Percentiles rank a stretch among this genome's conserved stretches.
Conservation (phyloP, 1,139 yeast genomes). For the Magnusiomyces fungicola region DNA sequence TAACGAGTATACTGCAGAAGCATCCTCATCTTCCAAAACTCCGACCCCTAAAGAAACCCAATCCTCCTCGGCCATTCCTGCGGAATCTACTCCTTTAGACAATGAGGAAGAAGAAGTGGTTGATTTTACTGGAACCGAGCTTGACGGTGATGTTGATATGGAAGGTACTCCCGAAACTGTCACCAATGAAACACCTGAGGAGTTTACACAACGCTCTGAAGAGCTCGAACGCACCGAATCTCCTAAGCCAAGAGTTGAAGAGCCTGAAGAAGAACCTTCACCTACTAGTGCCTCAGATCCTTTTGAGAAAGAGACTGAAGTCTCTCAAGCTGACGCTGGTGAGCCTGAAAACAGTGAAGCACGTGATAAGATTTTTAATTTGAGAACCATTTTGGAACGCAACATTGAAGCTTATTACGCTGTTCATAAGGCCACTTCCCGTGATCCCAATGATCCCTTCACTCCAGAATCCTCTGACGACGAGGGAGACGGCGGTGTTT, state of each 20-base stretch:
- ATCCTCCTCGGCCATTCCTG: neutral
- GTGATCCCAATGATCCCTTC: neutral
- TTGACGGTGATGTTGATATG: neutral
- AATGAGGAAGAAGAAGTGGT: neutral
- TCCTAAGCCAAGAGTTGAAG: neutral
- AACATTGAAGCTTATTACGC: neutral
- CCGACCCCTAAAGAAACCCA: no score
- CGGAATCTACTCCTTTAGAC: neutral
- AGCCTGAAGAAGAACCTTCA: neutral
- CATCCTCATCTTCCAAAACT: neutral
- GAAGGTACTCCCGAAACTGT: neutral
- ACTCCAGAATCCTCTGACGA: neutral
- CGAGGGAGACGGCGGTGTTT: neutral
- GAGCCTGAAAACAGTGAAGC: neutral
- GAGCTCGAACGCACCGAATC: neutral
- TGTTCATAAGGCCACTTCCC: neutral
- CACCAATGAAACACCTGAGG: no score
- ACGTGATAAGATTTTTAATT: neutral
- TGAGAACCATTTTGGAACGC: neutral
- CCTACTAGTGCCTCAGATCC: neutral
- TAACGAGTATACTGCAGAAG: neutral
- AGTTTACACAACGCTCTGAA: neutral
- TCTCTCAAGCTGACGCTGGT: neutral
- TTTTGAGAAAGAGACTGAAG: neutral
- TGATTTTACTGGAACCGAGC: neutral